Conservation (phyloP, 768 basidiomycete species). For the Panellus pusillus region DNA sequence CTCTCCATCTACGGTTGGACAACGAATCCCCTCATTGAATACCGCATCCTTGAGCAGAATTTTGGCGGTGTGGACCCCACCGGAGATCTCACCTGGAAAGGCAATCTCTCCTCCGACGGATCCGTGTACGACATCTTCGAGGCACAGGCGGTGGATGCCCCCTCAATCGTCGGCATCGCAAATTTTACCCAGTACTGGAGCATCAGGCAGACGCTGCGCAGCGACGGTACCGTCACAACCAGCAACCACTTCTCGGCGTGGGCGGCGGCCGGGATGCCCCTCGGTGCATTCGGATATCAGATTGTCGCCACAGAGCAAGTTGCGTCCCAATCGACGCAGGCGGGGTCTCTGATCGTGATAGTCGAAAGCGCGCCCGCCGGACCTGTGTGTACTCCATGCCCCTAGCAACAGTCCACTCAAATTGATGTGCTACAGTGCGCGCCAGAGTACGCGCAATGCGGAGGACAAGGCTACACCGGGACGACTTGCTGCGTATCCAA, state of each 20-base stretch:
- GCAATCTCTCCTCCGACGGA: slow-evolving; percentile 42
- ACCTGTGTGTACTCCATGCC: background rate
- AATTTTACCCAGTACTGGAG: slow-evolving; percentile 51
- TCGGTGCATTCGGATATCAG: slow-evolving; percentile 45
- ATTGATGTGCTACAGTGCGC: slow-evolving; percentile 3
- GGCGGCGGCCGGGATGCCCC: slow-evolving; percentile 35
- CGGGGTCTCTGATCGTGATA: slow-evolving; percentile 28
- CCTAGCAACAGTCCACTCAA: background rate
- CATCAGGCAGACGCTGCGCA: slow-evolving; percentile 38
- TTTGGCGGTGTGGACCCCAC: slow-evolving; percentile 43
- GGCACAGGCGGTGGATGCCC: slow-evolving; percentile 37
- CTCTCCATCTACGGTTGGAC: slow-evolving; percentile 50
- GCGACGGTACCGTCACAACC: slow-evolving; percentile 35
- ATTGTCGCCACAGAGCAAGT: slow-evolving; percentile 43
- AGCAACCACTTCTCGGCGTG: slow-evolving; percentile 47
- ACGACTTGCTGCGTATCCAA: slow-evolving; percentile 7
- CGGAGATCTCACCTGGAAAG: slow-evolving; percentile 31
- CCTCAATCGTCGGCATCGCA: slow-evolving; percentile 42
- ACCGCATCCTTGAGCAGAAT: slow-evolving; percentile 47
- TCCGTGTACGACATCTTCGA: slow-evolving; percentile 43
- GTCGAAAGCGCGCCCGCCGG: background rate
- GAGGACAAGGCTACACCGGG: slow-evolving; percentile 4
- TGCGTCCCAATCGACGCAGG: slow-evolving; percentile 34
- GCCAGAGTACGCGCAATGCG: slow-evolving; percentile 7
- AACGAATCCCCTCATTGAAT: slow-evolving; percentile 45